Evolutionary conservation across 345 rosid species (phyloP), one percentile per base, ranked within the genome.

Genomic region (Salix arbutifolia): DNA sequence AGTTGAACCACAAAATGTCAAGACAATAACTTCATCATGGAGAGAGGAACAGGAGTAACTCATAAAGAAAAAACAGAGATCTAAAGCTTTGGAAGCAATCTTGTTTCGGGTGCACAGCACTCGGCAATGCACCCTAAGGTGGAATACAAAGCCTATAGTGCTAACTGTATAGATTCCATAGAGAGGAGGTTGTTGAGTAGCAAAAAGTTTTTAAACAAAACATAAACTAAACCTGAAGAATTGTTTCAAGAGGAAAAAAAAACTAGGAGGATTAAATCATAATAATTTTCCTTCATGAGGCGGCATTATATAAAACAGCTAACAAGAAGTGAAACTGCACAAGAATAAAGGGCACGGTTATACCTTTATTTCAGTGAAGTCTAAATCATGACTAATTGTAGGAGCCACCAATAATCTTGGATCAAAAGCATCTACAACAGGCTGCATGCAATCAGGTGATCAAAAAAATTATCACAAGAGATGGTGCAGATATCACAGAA

Each of bases 371-470:
- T 87, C 83, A 37, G 89, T 85, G 71, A 96, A 96, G 81, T 93
- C 91, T 79, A 96, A 78, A 70, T 76, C 81, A 70, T 96, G 99
- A 74, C 70, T 86, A 66, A 83, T 78, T 2, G 94, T 87, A 80
- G 97, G 84, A 79, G 97, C 91, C 79, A 93, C 99, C 87, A 96
- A 84, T 77, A 96, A 76, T 80, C 99, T 96, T 52, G 98, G 98
- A 88, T 96, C 99, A 85, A 93, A 96, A 62, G 99, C 97, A 91
- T 96, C 99, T 74, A 96, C 98, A 76, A 96, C 99, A 56, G 99
- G 99, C 99, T 96, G 86, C 58, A 75, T 21, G 40, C 74, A 79
- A 48, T 11, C n/a, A 26, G 28, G 11, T 48, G 10, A 62, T 25
- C 9, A 76, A 23, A 33, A 62, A 33, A 33, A 53, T 12, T 14